Base-by-base conservation (phyloP, 306 rosid species). In the Phaseolus lunatus region DNA sequence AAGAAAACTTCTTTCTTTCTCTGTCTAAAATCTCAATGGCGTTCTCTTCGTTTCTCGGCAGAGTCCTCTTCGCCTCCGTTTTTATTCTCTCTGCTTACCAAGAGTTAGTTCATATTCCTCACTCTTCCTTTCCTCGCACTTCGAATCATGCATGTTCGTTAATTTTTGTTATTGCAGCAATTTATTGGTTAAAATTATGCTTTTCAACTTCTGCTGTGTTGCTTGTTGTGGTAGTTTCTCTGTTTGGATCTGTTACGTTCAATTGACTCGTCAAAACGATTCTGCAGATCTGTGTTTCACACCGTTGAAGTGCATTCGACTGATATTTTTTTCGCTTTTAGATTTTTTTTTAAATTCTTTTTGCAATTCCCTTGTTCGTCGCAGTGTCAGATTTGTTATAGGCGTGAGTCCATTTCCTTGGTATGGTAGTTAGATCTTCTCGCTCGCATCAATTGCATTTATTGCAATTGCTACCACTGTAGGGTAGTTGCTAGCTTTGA, bases 81-180 rank as follows among this genome's bases (percentile, higher is more conserved):
- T 88, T 88, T 81, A 86, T 88, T 59, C 88, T 88, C 81, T 82
- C 90, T 29, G 92, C 88, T 72, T 82, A 82, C 83, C 90, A 86
- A 84, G 84, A 88, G 92, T 88, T 18, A 80, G 84, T 88, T 20
- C 22, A 16, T 23, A 0, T 70, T 59, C 64, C 49, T 7, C 20
- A 5, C 61, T 45, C 5, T 12, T 35, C 14, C 20, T 58, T 31
- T 45, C 10, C 3, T 49, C 18, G 16, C 29, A 3, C n/a, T 70
- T 44, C 3, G 2, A 18, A 6, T 24, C 41, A 48, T 67, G 41
- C 31, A 13, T 43, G 48, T 43, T 3, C 5, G 15, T 43, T 43
- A 12, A 43, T 43, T 19, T 27, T 13, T 18, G 0, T 70, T 4
- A 5, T 73, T 77, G 15, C 67, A 5, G 0, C 16, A 63, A 9